phyloP scores from a whole-genome alignment of 2,329 filamentous ascomycete species.

The Epichloe hybrida region DNA sequence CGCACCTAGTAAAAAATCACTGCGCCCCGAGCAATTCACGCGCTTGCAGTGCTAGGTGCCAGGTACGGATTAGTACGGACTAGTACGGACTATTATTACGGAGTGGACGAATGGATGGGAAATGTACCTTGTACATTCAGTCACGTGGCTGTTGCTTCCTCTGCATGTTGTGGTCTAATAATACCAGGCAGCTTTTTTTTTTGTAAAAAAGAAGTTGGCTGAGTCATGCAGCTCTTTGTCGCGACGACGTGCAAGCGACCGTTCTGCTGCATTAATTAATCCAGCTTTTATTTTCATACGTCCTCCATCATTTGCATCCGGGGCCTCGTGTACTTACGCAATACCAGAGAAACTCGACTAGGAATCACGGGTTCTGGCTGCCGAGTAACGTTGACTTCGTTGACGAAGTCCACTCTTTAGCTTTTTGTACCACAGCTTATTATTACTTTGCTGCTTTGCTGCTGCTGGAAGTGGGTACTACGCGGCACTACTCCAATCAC shows the following conservation, averaged over 20 bases:
- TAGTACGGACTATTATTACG: neutral
- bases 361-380: neutral
- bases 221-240: conserved; percentile 1
- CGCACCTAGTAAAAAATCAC: no score
- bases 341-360: neutral
- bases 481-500: neutral
- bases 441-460: neutral
- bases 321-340: neutral
- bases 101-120: no score
- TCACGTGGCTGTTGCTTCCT: conserved; percentile 8
- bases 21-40: no score
- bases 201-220: conserved; percentile 9
- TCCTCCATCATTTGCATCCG: neutral
- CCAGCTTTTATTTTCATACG: neutral
- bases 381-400: no score
- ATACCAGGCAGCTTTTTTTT: conserved; percentile 9
- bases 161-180: conserved; percentile 9
- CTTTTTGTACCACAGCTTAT: neutral
- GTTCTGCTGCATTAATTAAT: neutral
- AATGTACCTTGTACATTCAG: neutral
- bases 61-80: neutral
- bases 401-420: neutral
- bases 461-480: neutral
- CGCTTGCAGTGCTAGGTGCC: neutral
- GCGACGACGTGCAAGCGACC: conserved; percentile 5